Conservation (phyloP, 257 asterid species). For the Leonotis leonurus region DNA sequence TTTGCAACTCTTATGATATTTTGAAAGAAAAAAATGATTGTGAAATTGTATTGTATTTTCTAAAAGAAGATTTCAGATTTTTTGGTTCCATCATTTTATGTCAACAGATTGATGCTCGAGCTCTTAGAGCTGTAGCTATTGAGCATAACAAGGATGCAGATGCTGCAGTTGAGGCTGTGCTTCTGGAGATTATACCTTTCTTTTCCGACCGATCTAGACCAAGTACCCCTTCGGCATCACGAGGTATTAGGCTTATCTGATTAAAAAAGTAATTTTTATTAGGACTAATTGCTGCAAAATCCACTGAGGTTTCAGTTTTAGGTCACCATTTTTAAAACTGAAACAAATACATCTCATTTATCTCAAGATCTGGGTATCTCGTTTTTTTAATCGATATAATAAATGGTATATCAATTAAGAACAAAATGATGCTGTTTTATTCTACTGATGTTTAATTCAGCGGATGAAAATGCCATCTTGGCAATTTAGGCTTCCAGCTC, state of each 20-base stretch:
- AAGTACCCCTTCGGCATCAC: slow-evolving; percentile 25
- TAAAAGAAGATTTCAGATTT: background rate
- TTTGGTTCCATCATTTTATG: background rate
- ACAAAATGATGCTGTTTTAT: too few species aligned
- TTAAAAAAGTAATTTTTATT: too few species aligned
- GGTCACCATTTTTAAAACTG: too few species aligned
- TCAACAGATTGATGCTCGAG: slow-evolving; percentile 64
- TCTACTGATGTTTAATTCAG: too few species aligned
- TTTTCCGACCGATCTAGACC: slow-evolving; percentile 29
- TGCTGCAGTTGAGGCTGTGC: slow-evolving; percentile 65
- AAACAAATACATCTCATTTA: too few species aligned
- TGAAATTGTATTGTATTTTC: background rate
- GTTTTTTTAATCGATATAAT: too few species aligned
- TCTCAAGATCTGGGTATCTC: too few species aligned
- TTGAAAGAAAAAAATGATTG: background rate
- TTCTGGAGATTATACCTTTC: slow-evolving; percentile 61
- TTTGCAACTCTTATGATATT: background rate
- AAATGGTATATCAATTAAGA: too few species aligned
- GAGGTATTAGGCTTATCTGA: slow-evolving; percentile 29
- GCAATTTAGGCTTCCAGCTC: too few species aligned
- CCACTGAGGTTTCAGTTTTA: too few species aligned
- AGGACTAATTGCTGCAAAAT: too few species aligned
- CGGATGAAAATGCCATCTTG: too few species aligned
- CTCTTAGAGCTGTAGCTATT: slow-evolving; percentile 70
- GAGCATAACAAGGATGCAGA: slow-evolving; percentile 66